Evolutionary conservation across 2,329 filamentous ascomycete genomes (phyloP), one percentile per base, ranked within the genome.

Genomic region (Clarireedia paspali): DNA sequence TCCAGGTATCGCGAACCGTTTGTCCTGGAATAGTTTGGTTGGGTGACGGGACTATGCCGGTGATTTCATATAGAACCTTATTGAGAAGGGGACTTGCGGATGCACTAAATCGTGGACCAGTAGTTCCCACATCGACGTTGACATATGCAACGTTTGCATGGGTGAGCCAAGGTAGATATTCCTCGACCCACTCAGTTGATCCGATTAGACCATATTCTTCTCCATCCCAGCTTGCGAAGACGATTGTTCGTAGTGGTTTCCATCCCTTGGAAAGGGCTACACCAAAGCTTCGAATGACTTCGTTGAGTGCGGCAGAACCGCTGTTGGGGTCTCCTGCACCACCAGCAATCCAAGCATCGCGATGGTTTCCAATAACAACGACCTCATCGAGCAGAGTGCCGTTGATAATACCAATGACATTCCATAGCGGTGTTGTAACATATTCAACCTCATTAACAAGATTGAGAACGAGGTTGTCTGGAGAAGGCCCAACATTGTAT

Each of bases 381-480:
- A 96, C 90, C 67, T 96, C 91, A 64, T 96, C 84, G 65, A 91
- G 83, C 38, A 94, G 83, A 0, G 87, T 88, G 9, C 92, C 94
- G 65, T 96, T 96, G 69, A 99, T 89, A 47, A 94, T 77, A 46
- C 92, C 92, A 61, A 97, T 92, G 2, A 94, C 89, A 67, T 99
- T 87, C 91, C 91, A 96, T 52, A 92, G 75, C 4, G 88, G 87
- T 0, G 87, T 94, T 1, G 81, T 92, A 14, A 83, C 82, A 66
- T 95, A 94, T 47, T 90, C 82, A 72, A 95, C 89, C 65, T 90
- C 76, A 65, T 92, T 96, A 66, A 80, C 42, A 6, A 89, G 78
- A 67, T 91, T 89, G 54, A 94, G 74, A 0, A 83, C 82, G 1
- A 92, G 67, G 53, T 81, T 72, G 15, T 88, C 81, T 0, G 91